Conservation (phyloP, 345 rosid genomes). For the Ceriops zippeliana region DNA sequence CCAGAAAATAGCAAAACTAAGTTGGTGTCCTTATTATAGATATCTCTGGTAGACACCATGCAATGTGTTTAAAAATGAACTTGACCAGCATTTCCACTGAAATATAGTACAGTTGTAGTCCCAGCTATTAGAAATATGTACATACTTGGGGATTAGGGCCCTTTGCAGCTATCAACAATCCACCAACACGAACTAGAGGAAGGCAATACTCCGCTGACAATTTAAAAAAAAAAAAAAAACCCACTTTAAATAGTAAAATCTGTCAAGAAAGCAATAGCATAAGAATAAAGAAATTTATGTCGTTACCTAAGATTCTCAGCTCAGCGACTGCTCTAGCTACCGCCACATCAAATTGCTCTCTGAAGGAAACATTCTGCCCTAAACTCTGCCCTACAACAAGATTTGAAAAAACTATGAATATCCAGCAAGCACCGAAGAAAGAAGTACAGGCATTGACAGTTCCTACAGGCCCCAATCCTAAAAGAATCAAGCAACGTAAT, state of each 20-base stretch:
- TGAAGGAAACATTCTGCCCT: conserved; percentile 53
- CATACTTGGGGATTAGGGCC: conserved; percentile 89
- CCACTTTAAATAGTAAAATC: conserved; percentile 13
- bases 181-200: conserved; percentile 91
- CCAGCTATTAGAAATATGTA: background rate
- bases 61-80: background rate
- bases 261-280: conserved; percentile 3
- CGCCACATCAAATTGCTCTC: conserved; percentile 86
- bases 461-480: background rate
- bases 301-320: conserved; percentile 81
- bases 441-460: background rate
- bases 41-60: background rate
- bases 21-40: background rate
- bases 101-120: background rate
- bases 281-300: conserved; percentile 1
- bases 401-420: background rate
- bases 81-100: conserved; percentile 6
- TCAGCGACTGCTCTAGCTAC: conserved; percentile 97
- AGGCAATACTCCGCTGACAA: conserved; percentile 88
- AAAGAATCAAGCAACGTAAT: too few species aligned
- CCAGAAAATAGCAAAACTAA: background rate
- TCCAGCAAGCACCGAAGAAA: background rate
- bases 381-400: conserved; percentile 58
- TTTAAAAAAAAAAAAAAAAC: conserved; percentile 12
- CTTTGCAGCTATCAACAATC: conserved; percentile 91